Percentiles rank a stretch among this genome's conserved stretches.
phyloP scores from a whole-genome alignment of 768 basidiomycete genomes.

The Tulasnella sp. region DNA sequence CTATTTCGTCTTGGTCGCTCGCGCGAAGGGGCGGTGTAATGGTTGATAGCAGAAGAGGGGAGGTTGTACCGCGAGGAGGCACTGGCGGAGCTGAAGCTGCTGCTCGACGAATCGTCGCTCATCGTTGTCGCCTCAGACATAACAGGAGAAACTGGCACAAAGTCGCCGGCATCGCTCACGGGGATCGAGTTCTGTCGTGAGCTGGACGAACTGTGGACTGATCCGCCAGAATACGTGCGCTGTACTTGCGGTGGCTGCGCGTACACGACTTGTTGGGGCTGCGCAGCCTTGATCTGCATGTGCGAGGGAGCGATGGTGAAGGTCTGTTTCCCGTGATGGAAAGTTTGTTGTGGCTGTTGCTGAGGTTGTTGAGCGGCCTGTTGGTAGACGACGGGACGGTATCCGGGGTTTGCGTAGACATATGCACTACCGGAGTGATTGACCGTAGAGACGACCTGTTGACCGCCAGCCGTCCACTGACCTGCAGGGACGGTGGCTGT shows the following conservation, averaged over 20 bases:
- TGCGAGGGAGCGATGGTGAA: constrained; percentile 1
- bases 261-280: not conserved
- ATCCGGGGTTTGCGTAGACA: constrained; percentile 1
- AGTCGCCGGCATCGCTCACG: not conserved
- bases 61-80: constrained; percentile 9
- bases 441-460: not conserved
- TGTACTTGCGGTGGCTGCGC: not conserved
- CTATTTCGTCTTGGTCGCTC: not conserved
- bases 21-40: constrained; percentile 7
- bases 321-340: not conserved
- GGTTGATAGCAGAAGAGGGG: constrained; percentile 10
- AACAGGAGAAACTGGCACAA: constrained; percentile 4
- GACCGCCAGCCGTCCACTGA: constrained; percentile 4
- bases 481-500: constrained; percentile 6
- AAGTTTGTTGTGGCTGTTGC: not conserved
- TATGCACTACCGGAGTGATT: not conserved
- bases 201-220: not conserved
- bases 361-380: not conserved
- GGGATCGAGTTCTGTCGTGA: not conserved
- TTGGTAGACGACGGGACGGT: not conserved
- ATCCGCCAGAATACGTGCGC: not conserved
- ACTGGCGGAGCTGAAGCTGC: constrained; percentile 2
- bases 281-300: not conserved
- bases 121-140: constrained; percentile 6
- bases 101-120: constrained; percentile 5